Evolutionary conservation across 805 yeast species (phyloP), one percentile per base, ranked within the genome.

Genomic region (Starmerella kuoi): DNA sequence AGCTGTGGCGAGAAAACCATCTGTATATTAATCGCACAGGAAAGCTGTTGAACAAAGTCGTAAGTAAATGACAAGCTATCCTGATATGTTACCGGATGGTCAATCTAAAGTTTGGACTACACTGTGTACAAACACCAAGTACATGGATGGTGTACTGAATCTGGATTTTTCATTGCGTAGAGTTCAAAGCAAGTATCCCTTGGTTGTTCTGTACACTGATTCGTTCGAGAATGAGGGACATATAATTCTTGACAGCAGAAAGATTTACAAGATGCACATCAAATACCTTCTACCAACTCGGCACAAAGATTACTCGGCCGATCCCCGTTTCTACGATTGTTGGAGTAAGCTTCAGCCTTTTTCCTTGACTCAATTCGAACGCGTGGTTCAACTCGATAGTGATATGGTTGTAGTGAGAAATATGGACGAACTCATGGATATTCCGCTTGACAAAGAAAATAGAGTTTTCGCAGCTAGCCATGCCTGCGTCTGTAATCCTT

Each of bases 401-500:
- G 81, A 75, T 56, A 75, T 76, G 79, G 60, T 73, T 23, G 74
- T 74, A 2, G 42, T 70, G 7, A 60, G 62, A 42, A 74, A 74
- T 51, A 72, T 75, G 74, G 80, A 75, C 55, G 79, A 74, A 51
- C 57, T 75, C 33, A 69, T 75, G 69, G 69, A 67, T 6, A 37
- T 72, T 17, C 63, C 64, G 8, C 54, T 74, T 37, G 52, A 60
- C 38, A 55, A 53, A 2, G 49, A 54, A 8, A 52, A 54, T 2
- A 51, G 54, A 4, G 67, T 62, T 3, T 73, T 75, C 58, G 80
- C 77, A 0, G 77, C 79, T 0, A 55, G 71, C 9, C 74, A 74
- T 48, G 79, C 79, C 2, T 74, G 80, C 56, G 76, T 73, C 19
- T 74, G 80, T 57, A 74, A 74, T 49, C 80, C 80, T 4, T 62